Percentiles rank a stretch among this genome's conserved stretches.
Conservation (phyloP, 2,329 filamentous ascomycete species). For the Ambrosiella xylebori region DNA sequence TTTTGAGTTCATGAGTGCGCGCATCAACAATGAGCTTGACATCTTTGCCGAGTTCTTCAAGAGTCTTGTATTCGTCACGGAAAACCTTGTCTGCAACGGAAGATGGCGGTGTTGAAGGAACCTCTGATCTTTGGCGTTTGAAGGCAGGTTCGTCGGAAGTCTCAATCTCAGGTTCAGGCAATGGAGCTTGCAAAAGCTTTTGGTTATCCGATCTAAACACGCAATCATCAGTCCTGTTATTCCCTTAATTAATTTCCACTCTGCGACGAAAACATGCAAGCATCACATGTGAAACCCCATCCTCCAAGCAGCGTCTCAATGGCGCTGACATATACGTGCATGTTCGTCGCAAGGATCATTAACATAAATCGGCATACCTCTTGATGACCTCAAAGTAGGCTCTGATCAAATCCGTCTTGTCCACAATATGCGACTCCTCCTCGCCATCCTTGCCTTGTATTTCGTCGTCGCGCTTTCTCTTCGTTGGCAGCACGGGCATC, state of each 20-base stretch:
- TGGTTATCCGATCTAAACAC: conserved; percentile 31
- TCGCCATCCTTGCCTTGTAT: conserved; percentile 12
- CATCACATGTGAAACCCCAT: background rate
- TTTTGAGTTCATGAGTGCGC: conserved; percentile 31
- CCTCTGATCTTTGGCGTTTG: conserved; percentile 43
- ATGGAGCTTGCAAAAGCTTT: conserved; percentile 21
- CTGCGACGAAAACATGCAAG: background rate
- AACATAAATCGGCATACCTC: conserved; percentile 19
- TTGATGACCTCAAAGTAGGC: conserved; percentile 23
- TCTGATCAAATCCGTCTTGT: conserved; percentile 22
- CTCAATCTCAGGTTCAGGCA: conserved; percentile 36
- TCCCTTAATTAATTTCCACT: background rate
- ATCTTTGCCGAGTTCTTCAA: conserved; percentile 49
- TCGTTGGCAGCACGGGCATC: conserved; percentile 23
- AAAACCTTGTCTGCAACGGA: conserved; percentile 38
- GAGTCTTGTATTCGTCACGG: conserved; percentile 34
- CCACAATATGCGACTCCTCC: conserved; percentile 4
- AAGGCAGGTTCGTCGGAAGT: conserved; percentile 32
- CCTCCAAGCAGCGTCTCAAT: background rate
- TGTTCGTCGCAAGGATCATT: background rate
- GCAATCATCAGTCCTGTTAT: background rate
- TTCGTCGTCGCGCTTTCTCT: conserved; percentile 41
- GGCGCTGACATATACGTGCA: background rate
- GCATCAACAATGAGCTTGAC: conserved; percentile 31
- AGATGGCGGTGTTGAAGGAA: conserved; percentile 19